Evolutionary conservation across 1,139 yeast species (phyloP), one percentile per base, ranked within the genome.

Genomic region (Suhomyces bribrorum): DNA sequence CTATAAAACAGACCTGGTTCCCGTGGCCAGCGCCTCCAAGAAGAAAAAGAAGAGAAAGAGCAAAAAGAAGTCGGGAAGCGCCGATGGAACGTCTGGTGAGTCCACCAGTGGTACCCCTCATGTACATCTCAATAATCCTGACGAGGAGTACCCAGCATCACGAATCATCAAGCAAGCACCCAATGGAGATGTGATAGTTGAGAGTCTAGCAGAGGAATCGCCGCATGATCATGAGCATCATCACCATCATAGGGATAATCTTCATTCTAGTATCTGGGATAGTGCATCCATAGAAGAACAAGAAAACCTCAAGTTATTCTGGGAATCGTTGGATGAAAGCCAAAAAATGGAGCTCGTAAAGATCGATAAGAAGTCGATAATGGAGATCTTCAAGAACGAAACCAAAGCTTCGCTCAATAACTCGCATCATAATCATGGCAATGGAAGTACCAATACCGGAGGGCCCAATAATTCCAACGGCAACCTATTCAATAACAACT

Each of bases 151-250:
- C 55, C 94, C 94, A 1, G 72, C 79, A 5, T 81, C 88, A 2
- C 59, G 94, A 43, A 82, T 85, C 2, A 81, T 85, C 47, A 83
- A 81, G 53, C 84, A 82, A 55, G 84, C 79, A 1, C 75, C 85
- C 3, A 81, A 83, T 55, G 94, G 92, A 3, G 86, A 83, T 51
- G 86, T 85, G 18, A 73, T 84, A 45, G 86, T 86, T 40, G 75
- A 79, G 47, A 66, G 78, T 45, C 52, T 78, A 47, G 69, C 70
- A 34, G 66, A 36, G 36, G 36, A 36, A 3, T 24, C 36, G 5
- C 17, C 32, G 8, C 6, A 26, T 12, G 14, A 11, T 13, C 23
- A 15, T 12, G 11, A 17, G 2, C 34, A 31, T 17, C 15, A 31
- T 8, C 28, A 24, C 4, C 43, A 40, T 6, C 43, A 38, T 18